These are phyloP conservation scores for Canariomyces notabilis DNA, from an alignment of 2,329 filamentous ascomycete genomes.

Conservation along the genomic window DNA sequence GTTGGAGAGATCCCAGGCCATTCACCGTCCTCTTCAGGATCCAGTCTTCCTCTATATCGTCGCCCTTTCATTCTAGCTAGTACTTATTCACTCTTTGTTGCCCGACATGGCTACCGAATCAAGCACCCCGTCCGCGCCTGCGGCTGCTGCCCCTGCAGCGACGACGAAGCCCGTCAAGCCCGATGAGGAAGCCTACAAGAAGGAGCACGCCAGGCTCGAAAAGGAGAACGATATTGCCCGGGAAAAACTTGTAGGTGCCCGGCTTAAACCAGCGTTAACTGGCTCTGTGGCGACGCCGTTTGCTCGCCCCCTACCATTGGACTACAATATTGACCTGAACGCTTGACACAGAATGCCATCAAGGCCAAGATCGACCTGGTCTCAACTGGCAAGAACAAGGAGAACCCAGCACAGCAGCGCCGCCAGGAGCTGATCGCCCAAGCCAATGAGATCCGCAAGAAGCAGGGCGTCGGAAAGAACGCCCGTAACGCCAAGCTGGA, in stretches of 20 bases:
- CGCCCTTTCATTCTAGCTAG: constrained; percentile 1
- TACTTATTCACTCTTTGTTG: constrained; percentile 12
- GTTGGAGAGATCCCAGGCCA: too few relatives aligned
- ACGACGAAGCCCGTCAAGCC: constrained; percentile 73
- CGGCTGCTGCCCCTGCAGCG: constrained; percentile 39
- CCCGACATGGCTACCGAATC: constrained; percentile 42
- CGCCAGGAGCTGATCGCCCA: constrained; percentile 80
- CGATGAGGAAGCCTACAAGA: constrained; percentile 79
- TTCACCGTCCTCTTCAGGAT: constrained; percentile 1
- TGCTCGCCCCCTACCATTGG: not conserved
- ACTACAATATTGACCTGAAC: not conserved
- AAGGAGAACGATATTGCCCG: constrained; percentile 79
- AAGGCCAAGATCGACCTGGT: constrained; percentile 85
- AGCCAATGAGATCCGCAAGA: constrained; percentile 75
- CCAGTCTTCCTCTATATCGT: not conserved
- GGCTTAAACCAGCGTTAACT: not conserved
- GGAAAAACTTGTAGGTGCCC: constrained; percentile 37
- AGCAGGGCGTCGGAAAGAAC: constrained; percentile 84
- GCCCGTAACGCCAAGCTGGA: constrained; percentile 74
- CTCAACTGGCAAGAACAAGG: constrained; percentile 66
- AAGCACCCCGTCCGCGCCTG: constrained; percentile 17
- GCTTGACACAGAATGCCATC: constrained; percentile 64
- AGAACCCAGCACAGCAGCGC: constrained; percentile 74
- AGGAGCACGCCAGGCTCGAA: constrained; percentile 71
- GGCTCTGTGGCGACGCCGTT: not conserved